Base-by-base conservation (phyloP, 2,329 filamentous ascomycete species). In the Ilyonectria robusta region DNA sequence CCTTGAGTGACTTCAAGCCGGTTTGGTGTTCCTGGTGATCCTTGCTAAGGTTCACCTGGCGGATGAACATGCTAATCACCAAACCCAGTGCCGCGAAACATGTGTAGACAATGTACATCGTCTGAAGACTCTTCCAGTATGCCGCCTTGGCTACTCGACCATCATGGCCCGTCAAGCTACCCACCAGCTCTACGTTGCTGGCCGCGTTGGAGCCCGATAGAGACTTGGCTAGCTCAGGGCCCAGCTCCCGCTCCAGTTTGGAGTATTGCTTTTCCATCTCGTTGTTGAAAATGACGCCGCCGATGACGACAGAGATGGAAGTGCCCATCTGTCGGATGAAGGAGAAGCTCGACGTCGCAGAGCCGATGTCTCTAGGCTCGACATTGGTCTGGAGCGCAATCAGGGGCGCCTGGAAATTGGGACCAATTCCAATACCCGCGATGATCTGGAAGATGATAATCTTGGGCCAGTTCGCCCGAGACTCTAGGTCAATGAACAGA, bases 231-330 rank as follows among this genome's bases (percentile, higher is more conserved):
- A 85, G 80, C 3, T 86, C 75, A 0, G 80, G 80, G 0, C 87
- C 87, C 0, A 93, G 83, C 4, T 85, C 79, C 33, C 80, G 73
- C 23, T 81, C 78, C 33, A 93, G 84, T 9, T 76, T 75, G 4
- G 81, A 75, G 31, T 85, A 83, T 71, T 89, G 87, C 53, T 82
- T 83, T 70, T 88, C 81, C 89, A 94, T 93, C 66, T 87, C 82
- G 77, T 95, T 94, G 80, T 94, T 91, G 81, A 95, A 94, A 42
- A 95, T 87, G 51, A 94, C 92, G n/a, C 92, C 90, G 26, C 93
- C 93, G 44, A 94, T 84, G 1, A 94, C 92, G 59, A 94, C 87
- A 0, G 89, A 90, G 21, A 91, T 87, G 2, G 90, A 87, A 0
- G 90, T 93, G 10, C 89, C 90, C 3, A 94, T 82, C 71, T 92